Percentiles rank a stretch among this genome's conserved stretches.
Conservation (phyloP, 2,329 filamentous ascomycete genomes). For the Didymellaceae sp. region DNA sequence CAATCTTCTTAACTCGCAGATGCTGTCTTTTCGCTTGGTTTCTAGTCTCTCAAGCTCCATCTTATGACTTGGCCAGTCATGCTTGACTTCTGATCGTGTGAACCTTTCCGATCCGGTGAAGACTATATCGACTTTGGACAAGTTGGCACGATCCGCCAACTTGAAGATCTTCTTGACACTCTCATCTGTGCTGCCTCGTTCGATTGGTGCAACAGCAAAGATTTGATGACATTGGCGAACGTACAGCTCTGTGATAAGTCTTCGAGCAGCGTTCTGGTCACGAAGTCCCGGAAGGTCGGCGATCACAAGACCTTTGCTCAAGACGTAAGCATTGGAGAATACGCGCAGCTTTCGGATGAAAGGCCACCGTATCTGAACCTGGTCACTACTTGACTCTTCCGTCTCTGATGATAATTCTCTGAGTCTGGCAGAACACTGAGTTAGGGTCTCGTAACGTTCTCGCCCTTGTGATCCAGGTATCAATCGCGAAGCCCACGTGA, state of each 20-base stretch:
- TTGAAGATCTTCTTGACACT: conserved; percentile 53
- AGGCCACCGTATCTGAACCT: conserved; percentile 49
- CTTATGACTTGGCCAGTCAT: conserved; percentile 21
- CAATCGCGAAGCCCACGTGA: neutral
- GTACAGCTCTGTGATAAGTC: conserved; percentile 55
- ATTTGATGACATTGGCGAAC: conserved; percentile 56
- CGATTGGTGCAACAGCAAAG: conserved; percentile 54
- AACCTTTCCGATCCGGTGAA: conserved; percentile 32
- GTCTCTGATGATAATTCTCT: conserved; percentile 40
- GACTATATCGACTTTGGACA: conserved; percentile 43
- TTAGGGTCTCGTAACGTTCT: conserved; percentile 46
- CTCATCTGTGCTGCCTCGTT: conserved; percentile 52
- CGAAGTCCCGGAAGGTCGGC: conserved; percentile 59
- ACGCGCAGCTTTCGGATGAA: conserved; percentile 57
- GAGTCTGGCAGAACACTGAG: conserved; percentile 48
- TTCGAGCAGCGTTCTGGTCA: conserved; percentile 55
- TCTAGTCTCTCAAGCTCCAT: conserved; percentile 18
- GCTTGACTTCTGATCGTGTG: conserved; percentile 18
- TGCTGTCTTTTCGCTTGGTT: conserved; percentile 11
- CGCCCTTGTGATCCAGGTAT: neutral
- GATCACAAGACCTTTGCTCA: conserved; percentile 57
- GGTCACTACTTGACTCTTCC: neutral
- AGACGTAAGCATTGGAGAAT: conserved; percentile 53
- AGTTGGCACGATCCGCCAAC: conserved; percentile 46
- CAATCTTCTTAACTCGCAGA: conserved; percentile 18